A percentile compares a stretch with the other conserved stretches of the same genome.
phyloP scores from a whole-genome alignment of 2,329 filamentous ascomycete genomes.

The Fusarium pseudoanthophilum region DNA sequence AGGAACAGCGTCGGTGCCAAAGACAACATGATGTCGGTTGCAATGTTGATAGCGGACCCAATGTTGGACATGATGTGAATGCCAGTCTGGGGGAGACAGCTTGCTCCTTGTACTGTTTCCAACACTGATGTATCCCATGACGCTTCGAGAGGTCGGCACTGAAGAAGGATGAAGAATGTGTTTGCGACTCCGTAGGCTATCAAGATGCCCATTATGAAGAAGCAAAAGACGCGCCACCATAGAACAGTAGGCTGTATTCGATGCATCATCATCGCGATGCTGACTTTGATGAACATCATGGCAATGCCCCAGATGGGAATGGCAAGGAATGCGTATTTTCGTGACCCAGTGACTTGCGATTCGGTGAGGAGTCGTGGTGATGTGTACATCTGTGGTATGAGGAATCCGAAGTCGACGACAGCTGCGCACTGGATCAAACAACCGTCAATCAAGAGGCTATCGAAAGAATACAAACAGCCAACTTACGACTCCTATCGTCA shows the following conservation, averaged over 20 bases:
- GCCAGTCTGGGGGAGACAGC: slow-evolving; percentile 9
- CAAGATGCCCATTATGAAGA: slow-evolving; percentile 2
- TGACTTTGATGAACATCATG: slow-evolving; percentile 26
- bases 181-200: slow-evolving; percentile 9
- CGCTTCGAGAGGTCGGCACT: slow-evolving; percentile 10
- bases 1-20: slow-evolving; percentile 7
- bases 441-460: too few species aligned
- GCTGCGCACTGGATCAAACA: background rate
- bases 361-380: slow-evolving; percentile 1
- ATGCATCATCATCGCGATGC: slow-evolving; percentile 27
- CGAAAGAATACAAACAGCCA: too few species aligned
- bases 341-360: background rate
- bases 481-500: slow-evolving; percentile 6
- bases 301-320: slow-evolving; percentile 18
- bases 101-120: slow-evolving; percentile 1
- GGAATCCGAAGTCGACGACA: slow-evolving; percentile 4
- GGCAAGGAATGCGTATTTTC: slow-evolving; percentile 3
- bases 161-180: slow-evolving; percentile 13
- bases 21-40: slow-evolving; percentile 8
- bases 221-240: slow-evolving; percentile 16
- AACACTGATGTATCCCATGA: background rate
- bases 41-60: background rate
- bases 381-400: slow-evolving; percentile 11
- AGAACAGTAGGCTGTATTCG: slow-evolving; percentile 7
- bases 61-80: slow-evolving; percentile 16